phyloP scores from a whole-genome alignment of 768 basidiomycete species.

The Leccinum obscurum region DNA sequence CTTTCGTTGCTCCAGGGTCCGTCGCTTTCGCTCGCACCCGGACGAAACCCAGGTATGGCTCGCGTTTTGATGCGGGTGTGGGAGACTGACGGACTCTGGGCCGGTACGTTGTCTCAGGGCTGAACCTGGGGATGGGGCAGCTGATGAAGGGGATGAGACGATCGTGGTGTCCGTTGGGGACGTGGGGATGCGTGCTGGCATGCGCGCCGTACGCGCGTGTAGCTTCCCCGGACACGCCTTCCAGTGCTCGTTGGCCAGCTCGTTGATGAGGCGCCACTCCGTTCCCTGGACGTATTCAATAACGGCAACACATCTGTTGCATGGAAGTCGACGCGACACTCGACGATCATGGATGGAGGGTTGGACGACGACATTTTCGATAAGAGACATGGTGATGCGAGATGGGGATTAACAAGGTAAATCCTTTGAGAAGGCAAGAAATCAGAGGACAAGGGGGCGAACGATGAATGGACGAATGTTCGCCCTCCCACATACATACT shows the following conservation, averaged over 20 bases:
- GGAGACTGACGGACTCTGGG: neutral
- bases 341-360: slow-evolving; percentile 11
- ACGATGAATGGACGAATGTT: slow-evolving; percentile 6
- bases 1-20: slow-evolving; percentile 29
- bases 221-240: slow-evolving; percentile 26
- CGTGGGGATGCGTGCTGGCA: slow-evolving; percentile 12
- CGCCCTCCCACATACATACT: neutral
- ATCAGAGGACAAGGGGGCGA: neutral
- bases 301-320: slow-evolving; percentile 25
- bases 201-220: slow-evolving; percentile 12
- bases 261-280: slow-evolving; percentile 27
- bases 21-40: slow-evolving; percentile 31
- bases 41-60: slow-evolving; percentile 10
- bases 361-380: slow-evolving; percentile 11
- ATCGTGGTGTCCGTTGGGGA: slow-evolving; percentile 14
- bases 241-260: slow-evolving; percentile 31
- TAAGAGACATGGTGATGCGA: slow-evolving; percentile 20
- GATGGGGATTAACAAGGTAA: slow-evolving; percentile 14
- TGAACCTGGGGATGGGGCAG: neutral
- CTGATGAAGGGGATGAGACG: slow-evolving; percentile 7
- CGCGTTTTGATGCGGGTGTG: neutral
- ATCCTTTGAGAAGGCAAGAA: neutral
- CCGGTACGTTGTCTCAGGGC: slow-evolving; percentile 2
- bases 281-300: slow-evolving; percentile 31
- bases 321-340: slow-evolving; percentile 22